phyloP scores from a whole-genome alignment of 106 monocot species.

The Acorus gramineus region DNA sequence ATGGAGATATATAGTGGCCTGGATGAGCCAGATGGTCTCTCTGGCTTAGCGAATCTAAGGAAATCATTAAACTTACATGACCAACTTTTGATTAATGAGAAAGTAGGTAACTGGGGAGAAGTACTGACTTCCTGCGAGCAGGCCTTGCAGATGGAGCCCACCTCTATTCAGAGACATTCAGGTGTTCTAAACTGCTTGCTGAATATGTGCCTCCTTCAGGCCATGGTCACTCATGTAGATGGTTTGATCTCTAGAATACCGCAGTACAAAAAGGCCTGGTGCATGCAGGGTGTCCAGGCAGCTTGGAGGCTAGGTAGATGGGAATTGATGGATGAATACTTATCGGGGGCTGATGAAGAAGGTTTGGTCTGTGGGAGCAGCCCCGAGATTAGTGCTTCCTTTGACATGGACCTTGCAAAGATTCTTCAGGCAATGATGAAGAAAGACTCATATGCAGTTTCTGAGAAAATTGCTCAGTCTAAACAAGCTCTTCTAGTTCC shows the following conservation, averaged over 20 bases:
- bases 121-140: conserved; percentile 86
- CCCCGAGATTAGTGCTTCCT: conserved; percentile 62
- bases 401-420: conserved; percentile 91
- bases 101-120: conserved; percentile 96
- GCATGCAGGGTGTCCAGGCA: conserved; percentile 97
- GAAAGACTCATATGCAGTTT: conserved; percentile 70
- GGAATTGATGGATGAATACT: conserved; percentile 94
- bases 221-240: conserved; percentile 99
- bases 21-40: conserved; percentile 96
- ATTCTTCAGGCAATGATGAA: conserved; percentile 97
- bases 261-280: conserved; percentile 83
- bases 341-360: conserved; percentile 49
- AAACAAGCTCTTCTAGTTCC: conserved; percentile 88
- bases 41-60: conserved; percentile 76
- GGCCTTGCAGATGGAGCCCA: conserved; percentile 86
- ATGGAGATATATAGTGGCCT: conserved; percentile 96
- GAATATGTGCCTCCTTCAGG: conserved; percentile 97
- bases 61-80: conserved; percentile 66
- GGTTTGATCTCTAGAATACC: conserved; percentile 77
- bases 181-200: conserved; percentile 88
- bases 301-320: conserved; percentile 96
- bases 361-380: conserved; percentile 25
- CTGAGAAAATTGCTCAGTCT: conserved; percentile 75
- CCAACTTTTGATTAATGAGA: conserved; percentile 89
- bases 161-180: conserved; percentile 80